Conservation (phyloP, 192 early-diverging fungal genomes). For the Podila clonocystis region DNA sequence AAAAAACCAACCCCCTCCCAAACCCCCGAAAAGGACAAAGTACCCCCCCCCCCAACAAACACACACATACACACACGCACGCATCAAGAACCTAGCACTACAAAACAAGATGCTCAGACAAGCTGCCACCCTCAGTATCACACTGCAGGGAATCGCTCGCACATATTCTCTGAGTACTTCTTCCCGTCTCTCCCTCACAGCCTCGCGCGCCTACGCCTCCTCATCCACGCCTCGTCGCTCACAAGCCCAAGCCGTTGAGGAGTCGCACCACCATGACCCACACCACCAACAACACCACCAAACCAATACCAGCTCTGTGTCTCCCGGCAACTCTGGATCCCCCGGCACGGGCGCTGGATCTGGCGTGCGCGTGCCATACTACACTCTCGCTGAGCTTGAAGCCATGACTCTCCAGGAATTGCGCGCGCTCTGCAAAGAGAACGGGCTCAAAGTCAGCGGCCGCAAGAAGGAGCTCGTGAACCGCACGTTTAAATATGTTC, state of each 20-base stretch:
- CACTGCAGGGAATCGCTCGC: too few relatives aligned
- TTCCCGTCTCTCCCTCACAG: too few relatives aligned
- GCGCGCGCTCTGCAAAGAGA: slow-evolving; percentile 14
- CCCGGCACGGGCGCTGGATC: neutral
- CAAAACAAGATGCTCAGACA: too few relatives aligned
- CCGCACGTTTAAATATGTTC: slow-evolving; percentile 5
- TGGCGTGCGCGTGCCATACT: neutral
- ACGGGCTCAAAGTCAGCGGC: slow-evolving; percentile 22
- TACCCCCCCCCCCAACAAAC: too few relatives aligned
- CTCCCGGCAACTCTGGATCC: neutral
- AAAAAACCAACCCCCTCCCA: too few relatives aligned
- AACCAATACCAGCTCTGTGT: neutral
- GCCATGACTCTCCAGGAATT: slow-evolving; percentile 21
- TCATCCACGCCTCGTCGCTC: slow-evolving; percentile 3
- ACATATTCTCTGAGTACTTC: too few relatives aligned
- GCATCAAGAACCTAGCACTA: too few relatives aligned
- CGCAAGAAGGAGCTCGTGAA: slow-evolving; percentile 26
- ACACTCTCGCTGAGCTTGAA: slow-evolving; percentile 23
- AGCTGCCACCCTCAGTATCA: too few relatives aligned
- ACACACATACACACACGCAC: too few relatives aligned
- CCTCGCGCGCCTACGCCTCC: slow-evolving; percentile 4
- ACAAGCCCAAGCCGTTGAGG: neutral
- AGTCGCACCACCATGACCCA: neutral
- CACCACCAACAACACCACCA: neutral
- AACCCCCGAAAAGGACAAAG: too few relatives aligned